These are phyloP conservation scores for Debaryomyces sp. DNA, from an alignment of 1,139 yeast species.

Conservation along the genomic window DNA sequence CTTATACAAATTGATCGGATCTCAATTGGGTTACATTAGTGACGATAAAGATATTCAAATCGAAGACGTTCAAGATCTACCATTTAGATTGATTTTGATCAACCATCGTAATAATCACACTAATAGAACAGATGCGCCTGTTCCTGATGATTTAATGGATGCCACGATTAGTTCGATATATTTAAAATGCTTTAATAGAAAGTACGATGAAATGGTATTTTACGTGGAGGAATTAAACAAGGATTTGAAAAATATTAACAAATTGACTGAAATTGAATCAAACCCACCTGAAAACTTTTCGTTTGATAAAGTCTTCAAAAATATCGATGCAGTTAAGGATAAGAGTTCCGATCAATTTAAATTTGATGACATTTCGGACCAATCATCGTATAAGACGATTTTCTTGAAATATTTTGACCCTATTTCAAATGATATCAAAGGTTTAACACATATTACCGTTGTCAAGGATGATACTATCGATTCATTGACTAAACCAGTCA, in stretches of 20 bases:
- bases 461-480: slow-evolving; percentile 51
- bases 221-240: slow-evolving; percentile 48
- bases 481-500: slow-evolving; percentile 46
- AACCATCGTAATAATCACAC: slow-evolving; percentile 76
- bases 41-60: slow-evolving; percentile 13
- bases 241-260: slow-evolving; percentile 30
- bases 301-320: slow-evolving; percentile 25
- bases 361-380: slow-evolving; percentile 26
- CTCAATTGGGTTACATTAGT: slow-evolving; percentile 36
- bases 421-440: slow-evolving; percentile 53
- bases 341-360: slow-evolving; percentile 9
- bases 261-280: slow-evolving; percentile 8
- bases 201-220: slow-evolving; percentile 49
- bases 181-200: slow-evolving; percentile 40
- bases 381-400: slow-evolving; percentile 47
- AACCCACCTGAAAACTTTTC: slow-evolving; percentile 26
- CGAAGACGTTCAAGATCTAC: slow-evolving; percentile 26
- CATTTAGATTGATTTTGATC: slow-evolving; percentile 66
- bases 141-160: slow-evolving; percentile 39
- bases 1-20: slow-evolving; percentile 53
- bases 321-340: slow-evolving; percentile 17
- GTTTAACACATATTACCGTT: slow-evolving; percentile 65
- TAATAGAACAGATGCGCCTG: slow-evolving; percentile 59
- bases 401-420: slow-evolving; percentile 76
- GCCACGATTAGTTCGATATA: slow-evolving; percentile 41